These are phyloP conservation scores for Globisporangium radiosum DNA, from an alignment of 352 stramenopile genomes.

Conservation along the genomic window DNA sequence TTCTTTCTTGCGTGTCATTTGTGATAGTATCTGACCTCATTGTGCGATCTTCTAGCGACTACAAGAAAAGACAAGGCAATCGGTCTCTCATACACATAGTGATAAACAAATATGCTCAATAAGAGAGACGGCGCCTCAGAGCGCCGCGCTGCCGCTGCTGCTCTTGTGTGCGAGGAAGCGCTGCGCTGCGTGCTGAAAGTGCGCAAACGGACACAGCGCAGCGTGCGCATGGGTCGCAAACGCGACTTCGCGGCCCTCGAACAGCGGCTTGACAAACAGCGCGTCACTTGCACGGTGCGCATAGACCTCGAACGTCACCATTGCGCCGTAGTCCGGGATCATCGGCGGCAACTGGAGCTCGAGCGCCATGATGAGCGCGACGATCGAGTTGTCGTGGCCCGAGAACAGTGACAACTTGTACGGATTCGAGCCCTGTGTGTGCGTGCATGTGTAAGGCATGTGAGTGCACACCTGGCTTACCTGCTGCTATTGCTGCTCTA, in stretches of 20 bases:
- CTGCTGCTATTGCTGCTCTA: too few relatives aligned
- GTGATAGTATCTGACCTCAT: too few relatives aligned
- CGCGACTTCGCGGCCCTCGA: slow-evolving; percentile 40
- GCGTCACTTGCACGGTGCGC: slow-evolving; percentile 27
- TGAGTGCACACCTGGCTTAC: not conserved
- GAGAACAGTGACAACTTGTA: slow-evolving; percentile 74
- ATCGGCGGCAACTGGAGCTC: slow-evolving; percentile 42
- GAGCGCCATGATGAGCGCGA: slow-evolving; percentile 60
- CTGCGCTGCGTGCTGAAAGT: slow-evolving; percentile 38
- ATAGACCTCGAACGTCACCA: slow-evolving; percentile 72
- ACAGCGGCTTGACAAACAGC: slow-evolving; percentile 44
- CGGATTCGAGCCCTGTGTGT: slow-evolving; percentile 6
- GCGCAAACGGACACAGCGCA: slow-evolving; percentile 45
- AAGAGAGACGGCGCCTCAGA: too few relatives aligned
- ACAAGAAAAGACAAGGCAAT: not conserved
- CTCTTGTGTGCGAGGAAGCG: not conserved
- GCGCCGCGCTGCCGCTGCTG: not conserved
- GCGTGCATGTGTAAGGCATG: not conserved
- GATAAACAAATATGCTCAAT: not conserved
- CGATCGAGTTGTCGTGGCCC: slow-evolving; percentile 74
- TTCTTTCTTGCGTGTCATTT: too few relatives aligned
- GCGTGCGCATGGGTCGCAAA: slow-evolving; percentile 34
- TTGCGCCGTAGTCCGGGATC: slow-evolving; percentile 63
- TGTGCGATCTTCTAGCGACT: not conserved
- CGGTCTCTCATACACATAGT: not conserved